These are phyloP conservation scores for Anthracocystis panici-leucophaei DNA, from an alignment of 1,284 basidiomycete genomes.

Conservation along the genomic window DNA sequence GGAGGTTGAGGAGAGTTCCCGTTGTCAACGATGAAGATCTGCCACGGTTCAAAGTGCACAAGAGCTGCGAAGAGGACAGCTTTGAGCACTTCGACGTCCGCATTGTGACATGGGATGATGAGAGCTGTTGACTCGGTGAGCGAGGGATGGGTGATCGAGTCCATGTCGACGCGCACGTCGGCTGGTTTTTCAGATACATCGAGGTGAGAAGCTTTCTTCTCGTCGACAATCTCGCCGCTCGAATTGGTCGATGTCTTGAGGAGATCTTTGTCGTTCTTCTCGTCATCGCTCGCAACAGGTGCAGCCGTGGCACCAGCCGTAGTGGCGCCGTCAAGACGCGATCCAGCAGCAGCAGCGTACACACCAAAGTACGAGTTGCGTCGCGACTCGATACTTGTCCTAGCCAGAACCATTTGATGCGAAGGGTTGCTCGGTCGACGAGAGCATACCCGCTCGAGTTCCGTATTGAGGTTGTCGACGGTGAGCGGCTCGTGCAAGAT, in stretches of 20 bases:
- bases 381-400: conserved; percentile 28
- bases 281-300: neutral
- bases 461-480: conserved; percentile 4
- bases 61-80: conserved; percentile 40
- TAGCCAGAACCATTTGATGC: conserved; percentile 28
- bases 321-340: conserved; percentile 9
- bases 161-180: conserved; percentile 25
- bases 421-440: conserved; percentile 18
- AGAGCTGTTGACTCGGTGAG: conserved; percentile 38
- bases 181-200: neutral
- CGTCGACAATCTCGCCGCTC: conserved; percentile 10
- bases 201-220: conserved; percentile 15
- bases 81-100: conserved; percentile 36
- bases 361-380: conserved; percentile 26
- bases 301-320: neutral
- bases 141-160: conserved; percentile 32
- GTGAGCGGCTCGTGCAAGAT: conserved; percentile 33
- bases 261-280: conserved; percentile 17
- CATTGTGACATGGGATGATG: conserved; percentile 45
- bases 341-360: conserved; percentile 28
- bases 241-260: neutral
- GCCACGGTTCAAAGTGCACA: conserved; percentile 43
- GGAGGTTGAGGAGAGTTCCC: conserved; percentile 31
- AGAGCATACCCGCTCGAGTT: conserved; percentile 10
- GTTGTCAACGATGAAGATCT: conserved; percentile 48